Percentiles rank a stretch among this genome's conserved stretches.
These are phyloP conservation scores for Mrakia gelida DNA, from an alignment of 768 basidiomycete species.

Conservation along the genomic window DNA sequence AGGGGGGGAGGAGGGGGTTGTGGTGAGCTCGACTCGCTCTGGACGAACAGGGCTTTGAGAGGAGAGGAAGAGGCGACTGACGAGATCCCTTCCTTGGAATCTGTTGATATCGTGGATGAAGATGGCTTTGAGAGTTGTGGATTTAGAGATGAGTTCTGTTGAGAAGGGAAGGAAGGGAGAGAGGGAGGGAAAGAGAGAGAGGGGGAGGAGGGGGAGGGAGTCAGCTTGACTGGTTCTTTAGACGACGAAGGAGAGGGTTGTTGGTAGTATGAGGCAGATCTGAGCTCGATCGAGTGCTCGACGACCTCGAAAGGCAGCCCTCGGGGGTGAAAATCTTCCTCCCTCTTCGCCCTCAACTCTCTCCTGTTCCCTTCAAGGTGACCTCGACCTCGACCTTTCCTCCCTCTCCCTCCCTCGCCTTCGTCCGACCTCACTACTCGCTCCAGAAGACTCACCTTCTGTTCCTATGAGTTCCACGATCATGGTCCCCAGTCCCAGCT, in stretches of 20 bases:
- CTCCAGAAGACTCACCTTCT: not conserved
- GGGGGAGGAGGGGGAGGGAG: not conserved
- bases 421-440: not conserved
- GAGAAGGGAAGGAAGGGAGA: not conserved
- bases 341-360: not conserved
- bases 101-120: not conserved
- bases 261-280: too few species aligned
- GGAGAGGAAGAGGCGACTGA: not conserved
- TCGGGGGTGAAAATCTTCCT: not conserved
- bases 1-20: not conserved
- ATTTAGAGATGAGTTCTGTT: constrained; percentile 11
- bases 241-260: not conserved
- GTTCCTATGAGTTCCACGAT: not conserved
- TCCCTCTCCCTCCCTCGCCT: not conserved
- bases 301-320: too few species aligned
- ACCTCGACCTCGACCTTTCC: not conserved
- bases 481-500: not conserved
- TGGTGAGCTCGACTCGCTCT: not conserved
- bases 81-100: constrained; percentile 21
- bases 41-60: too few species aligned
- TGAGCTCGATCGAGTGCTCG: too few species aligned
- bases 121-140: constrained; percentile 2
- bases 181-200: not conserved
- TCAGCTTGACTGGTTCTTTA: not conserved
- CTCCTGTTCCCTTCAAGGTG: not conserved